Conservation (phyloP, 2,329 filamentous ascomycete genomes). For the Leptographium flavum region DNA sequence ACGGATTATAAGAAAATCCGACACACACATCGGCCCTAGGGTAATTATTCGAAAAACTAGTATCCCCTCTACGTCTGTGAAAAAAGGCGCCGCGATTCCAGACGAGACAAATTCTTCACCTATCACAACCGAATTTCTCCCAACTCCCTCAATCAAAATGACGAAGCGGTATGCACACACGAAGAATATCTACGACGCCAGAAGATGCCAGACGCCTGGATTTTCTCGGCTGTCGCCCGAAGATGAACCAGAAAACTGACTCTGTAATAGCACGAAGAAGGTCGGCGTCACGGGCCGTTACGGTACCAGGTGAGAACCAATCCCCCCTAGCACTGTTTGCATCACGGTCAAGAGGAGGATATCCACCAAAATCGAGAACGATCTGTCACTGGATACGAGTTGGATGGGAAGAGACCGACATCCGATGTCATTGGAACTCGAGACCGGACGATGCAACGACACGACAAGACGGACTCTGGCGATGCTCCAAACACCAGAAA, state of each 20-base stretch:
- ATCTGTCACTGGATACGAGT: neutral
- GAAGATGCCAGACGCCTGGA: neutral
- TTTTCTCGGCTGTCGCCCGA: neutral
- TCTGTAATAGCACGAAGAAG: conserved; percentile 62
- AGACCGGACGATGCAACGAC: neutral
- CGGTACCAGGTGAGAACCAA: conserved; percentile 16
- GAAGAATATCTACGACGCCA: too few relatives aligned
- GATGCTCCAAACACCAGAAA: too few relatives aligned
- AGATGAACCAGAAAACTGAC: conserved; percentile 6
- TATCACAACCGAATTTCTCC: conserved; percentile 5
- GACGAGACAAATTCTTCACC: conserved; percentile 4
- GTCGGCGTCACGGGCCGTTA: conserved; percentile 84
- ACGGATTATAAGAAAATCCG: conserved; percentile 8
- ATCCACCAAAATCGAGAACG: neutral
- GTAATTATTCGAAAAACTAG: conserved; percentile 4
- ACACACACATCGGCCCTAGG: conserved; percentile 2
- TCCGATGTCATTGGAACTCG: neutral
- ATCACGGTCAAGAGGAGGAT: neutral
- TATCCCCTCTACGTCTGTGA: conserved; percentile 1
- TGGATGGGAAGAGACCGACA: neutral
- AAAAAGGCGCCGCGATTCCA: neutral
- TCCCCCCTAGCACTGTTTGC: neutral
- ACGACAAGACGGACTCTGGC: neutral
- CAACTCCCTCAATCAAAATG: conserved; percentile 45
- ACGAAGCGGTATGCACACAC: conserved; percentile 46